A percentile compares a stretch with the other conserved stretches of the same genome.
These are phyloP conservation scores for Lactarius sanguifluus DNA, from an alignment of 768 basidiomycete genomes.

Conservation along the genomic window DNA sequence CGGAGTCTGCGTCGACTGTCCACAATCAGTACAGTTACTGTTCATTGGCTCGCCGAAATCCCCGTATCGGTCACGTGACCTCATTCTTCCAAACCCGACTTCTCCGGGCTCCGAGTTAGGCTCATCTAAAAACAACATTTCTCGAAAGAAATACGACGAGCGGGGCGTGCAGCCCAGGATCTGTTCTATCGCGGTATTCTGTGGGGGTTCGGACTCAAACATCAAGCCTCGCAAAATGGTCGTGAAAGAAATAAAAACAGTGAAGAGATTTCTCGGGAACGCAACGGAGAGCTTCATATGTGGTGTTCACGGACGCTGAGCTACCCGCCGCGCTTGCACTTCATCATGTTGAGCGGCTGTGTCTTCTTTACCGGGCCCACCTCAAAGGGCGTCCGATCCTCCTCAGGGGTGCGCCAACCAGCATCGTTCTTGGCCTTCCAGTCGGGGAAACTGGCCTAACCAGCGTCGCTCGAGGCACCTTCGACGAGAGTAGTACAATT, in stretches of 20 bases:
- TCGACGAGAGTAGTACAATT: too few relatives aligned
- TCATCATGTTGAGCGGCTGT: slow-evolving; percentile 14
- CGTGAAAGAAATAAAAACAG: slow-evolving; percentile 41
- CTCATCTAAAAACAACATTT: slow-evolving; percentile 35
- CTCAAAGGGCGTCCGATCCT: neutral
- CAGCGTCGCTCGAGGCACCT: too few relatives aligned
- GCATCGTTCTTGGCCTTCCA: too few relatives aligned
- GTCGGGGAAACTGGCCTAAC: too few relatives aligned
- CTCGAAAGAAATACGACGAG: slow-evolving; percentile 67
- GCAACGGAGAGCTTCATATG: slow-evolving; percentile 42
- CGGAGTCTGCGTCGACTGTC: too few relatives aligned
- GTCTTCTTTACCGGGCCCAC: slow-evolving; percentile 15
- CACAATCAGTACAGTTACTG: too few relatives aligned
- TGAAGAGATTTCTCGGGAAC: slow-evolving; percentile 59
- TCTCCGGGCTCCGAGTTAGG: too few relatives aligned
- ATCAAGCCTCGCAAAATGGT: slow-evolving; percentile 41
- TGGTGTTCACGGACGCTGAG: slow-evolving; percentile 52
- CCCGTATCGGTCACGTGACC: too few relatives aligned
- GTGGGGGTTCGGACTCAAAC: neutral
- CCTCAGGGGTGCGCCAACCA: neutral
- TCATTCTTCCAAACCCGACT: too few relatives aligned
- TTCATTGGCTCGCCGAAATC: too few relatives aligned
- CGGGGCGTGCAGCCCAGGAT: slow-evolving; percentile 63
- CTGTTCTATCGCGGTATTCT: slow-evolving; percentile 59
- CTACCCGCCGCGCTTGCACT: slow-evolving; percentile 54